These are phyloP conservation scores for Protomyces gravidus DNA, from an alignment of 1,139 yeast genomes.

Conservation along the genomic window DNA sequence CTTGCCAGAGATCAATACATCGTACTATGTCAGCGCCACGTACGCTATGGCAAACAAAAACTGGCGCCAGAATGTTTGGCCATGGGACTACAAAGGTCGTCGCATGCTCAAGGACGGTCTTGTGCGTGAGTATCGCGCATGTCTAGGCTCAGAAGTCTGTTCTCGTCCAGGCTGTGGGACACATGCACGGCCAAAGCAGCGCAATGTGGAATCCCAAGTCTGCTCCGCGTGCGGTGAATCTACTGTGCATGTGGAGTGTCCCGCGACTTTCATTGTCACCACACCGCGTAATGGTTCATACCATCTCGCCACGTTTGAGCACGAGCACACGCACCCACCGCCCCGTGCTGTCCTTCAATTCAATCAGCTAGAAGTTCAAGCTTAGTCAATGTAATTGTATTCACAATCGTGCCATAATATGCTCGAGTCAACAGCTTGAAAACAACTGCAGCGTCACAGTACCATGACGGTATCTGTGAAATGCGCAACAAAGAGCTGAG, in stretches of 20 bases:
- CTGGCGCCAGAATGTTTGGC: not conserved
- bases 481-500: no score
- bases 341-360: not conserved
- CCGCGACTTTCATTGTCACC: not conserved
- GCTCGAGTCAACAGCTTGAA: not conserved
- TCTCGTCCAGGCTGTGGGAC: not conserved
- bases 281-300: not conserved
- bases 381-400: no score
- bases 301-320: not conserved
- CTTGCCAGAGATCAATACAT: not conserved
- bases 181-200: not conserved
- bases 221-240: not conserved
- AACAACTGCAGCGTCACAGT: not conserved
- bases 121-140: not conserved
- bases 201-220: not conserved
- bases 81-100: not conserved
- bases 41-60: not conserved
- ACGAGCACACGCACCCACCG: not conserved
- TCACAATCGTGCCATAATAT: no score
- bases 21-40: not conserved
- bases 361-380: no score
- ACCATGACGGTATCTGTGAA: not conserved
- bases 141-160: not conserved
- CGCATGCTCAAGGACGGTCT: not conserved
- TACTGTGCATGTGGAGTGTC: not conserved